phyloP scores from a whole-genome alignment of 257 asterid species.

The Nicotiana obtusifolia region DNA sequence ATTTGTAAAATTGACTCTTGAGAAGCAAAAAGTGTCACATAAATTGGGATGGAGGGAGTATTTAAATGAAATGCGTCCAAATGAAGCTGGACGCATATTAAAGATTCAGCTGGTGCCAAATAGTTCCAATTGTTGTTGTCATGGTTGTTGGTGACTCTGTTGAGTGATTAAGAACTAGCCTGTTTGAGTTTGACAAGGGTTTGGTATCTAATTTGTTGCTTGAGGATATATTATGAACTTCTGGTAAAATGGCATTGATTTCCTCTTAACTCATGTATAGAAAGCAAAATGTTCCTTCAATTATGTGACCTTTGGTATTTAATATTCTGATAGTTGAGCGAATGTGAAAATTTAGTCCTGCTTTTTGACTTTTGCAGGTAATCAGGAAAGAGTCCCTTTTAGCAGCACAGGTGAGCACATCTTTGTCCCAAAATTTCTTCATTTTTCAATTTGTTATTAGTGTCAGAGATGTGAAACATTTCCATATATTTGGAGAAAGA shows the following conservation, averaged over 20 bases:
- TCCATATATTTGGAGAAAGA: conserved; percentile 31
- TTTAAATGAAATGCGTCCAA: not conserved
- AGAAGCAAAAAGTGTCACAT: too few relatives aligned
- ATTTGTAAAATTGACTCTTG: too few relatives aligned
- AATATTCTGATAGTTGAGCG: not conserved
- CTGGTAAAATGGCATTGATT: not conserved
- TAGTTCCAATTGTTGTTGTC: not conserved
- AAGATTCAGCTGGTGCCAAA: not conserved
- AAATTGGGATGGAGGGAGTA: too few relatives aligned
- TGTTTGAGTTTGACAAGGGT: not conserved
- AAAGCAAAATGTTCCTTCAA: not conserved
- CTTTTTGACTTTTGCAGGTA: conserved; percentile 31
- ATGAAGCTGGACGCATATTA: not conserved
- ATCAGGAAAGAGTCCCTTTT: conserved; percentile 51
- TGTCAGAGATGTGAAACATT: not conserved
- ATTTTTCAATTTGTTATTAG: not conserved
- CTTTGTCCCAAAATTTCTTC: not conserved
- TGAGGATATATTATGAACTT: not conserved
- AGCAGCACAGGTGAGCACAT: conserved; percentile 52
- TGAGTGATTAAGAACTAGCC: not conserved
- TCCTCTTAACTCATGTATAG: not conserved
- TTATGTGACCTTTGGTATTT: not conserved
- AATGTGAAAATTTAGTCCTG: conserved; percentile 3
- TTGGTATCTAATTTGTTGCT: not conserved
- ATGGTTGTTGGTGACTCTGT: not conserved